These are phyloP conservation scores for Dalbergia oliveri DNA, from an alignment of 306 rosid species.

Conservation along the genomic window DNA sequence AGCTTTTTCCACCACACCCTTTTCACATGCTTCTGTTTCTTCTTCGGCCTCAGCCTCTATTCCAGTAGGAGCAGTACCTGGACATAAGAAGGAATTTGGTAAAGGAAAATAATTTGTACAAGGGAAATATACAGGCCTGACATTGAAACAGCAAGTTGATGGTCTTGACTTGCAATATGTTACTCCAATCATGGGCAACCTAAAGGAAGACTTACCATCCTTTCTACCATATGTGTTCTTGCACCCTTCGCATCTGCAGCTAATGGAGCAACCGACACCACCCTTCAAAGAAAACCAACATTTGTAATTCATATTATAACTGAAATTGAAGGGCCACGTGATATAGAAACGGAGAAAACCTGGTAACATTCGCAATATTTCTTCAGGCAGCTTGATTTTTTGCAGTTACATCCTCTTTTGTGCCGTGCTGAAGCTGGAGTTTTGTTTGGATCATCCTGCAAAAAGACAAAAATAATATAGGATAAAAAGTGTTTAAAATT, in stretches of 20 bases:
- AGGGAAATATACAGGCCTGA: neutral
- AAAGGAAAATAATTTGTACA: conserved; percentile 1
- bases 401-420: conserved; percentile 94
- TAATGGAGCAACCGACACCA: conserved; percentile 89
- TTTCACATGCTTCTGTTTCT: conserved; percentile 68
- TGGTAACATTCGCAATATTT: conserved; percentile 93
- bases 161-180: conserved; percentile 2
- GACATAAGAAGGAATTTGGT: conserved; percentile 28
- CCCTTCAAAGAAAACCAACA: conserved; percentile 62
- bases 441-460: conserved; percentile 81
- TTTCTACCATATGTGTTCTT: conserved; percentile 83
- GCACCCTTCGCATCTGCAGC: conserved; percentile 92
- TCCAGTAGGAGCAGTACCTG: conserved; percentile 65
- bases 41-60: conserved; percentile 73
- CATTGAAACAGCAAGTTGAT: conserved; percentile 8
- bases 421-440: conserved; percentile 87
- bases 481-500: conserved; percentile 27
- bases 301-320: conserved; percentile 48
- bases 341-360: conserved; percentile 57
- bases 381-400: conserved; percentile 86
- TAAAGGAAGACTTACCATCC: conserved; percentile 66
- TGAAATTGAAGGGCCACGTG: conserved; percentile 19
- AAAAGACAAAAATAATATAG: conserved; percentile 37
- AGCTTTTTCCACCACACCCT: conserved; percentile 57
- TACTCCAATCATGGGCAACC: conserved; percentile 19